Base-by-base conservation (phyloP, 768 basidiomycete genomes). In the Russula dissimulans region DNA sequence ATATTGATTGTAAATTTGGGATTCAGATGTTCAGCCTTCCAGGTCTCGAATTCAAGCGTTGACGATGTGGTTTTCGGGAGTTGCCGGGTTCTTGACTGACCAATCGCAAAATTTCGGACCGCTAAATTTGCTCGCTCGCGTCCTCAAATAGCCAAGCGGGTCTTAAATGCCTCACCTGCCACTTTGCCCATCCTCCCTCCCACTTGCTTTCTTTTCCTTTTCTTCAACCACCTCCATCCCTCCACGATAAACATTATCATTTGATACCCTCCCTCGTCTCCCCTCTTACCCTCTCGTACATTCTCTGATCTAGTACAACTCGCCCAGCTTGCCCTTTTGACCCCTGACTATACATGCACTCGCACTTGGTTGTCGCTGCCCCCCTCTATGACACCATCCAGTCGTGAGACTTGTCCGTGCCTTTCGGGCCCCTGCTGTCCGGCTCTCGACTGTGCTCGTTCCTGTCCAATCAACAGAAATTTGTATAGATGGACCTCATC, bases 21-120 rank as follows among this genome's bases (percentile, higher is more conserved):
- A n/a, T n/a, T n/a, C n/a, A 81, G 79, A 82, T 82, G 81, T 82
- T 82, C 65, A 75, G 73, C 36, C 67, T 83, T 39, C 82, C 81
- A 10, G 79, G 80, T 0, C 61, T 81, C 36, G 64, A 70, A 45
- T 51, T 42, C 11, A 57, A 32, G n/a, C 18, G 17, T 38, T 38
- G 7, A 12, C 12, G 12, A 7, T 38, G 9, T 7, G 3, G 36
- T 38, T 8, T 3, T 5, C 32, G 12, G 10, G 22, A 45, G 44
- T 63, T 12, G 8, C 45, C 22, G 62, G 62, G 59, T 60, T 61
- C 9, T n/a, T 12, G 5, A 34, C 31, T 1, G 45, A 32, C 62
- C 62, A 64, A 64, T 64, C 60, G 62, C 62, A 61, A 52, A 64
- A 62, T 61, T 61, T 57, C 62, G 62, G 62, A 48, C 60, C 60